A percentile compares a stretch with the other conserved stretches of the same genome.
Conservation (phyloP, 2,329 filamentous ascomycete species). For the Bimuria novae-zelandiae region DNA sequence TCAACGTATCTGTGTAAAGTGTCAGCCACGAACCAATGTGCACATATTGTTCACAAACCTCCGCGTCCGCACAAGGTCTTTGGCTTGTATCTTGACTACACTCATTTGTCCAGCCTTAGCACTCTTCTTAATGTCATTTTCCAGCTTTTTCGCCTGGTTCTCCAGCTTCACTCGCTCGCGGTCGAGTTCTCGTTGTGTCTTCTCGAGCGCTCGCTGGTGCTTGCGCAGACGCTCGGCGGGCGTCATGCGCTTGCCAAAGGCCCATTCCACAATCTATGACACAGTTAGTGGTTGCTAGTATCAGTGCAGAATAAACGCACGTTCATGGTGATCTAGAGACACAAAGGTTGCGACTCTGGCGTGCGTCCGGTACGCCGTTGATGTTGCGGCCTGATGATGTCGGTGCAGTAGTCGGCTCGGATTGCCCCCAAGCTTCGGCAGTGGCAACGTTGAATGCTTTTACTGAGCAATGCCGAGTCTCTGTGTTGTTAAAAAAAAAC, state of each 20-base stretch:
- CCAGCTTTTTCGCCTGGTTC: slow-evolving; percentile 97
- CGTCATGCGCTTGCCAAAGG: slow-evolving; percentile 98
- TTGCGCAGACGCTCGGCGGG: slow-evolving; percentile 88
- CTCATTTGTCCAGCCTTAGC: slow-evolving; percentile 98
- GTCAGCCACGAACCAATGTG: slow-evolving; percentile 12
- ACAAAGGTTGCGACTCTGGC: background rate
- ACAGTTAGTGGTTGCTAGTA: slow-evolving; percentile 16
- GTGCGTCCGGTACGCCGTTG: too few relatives aligned
- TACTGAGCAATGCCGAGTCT: background rate
- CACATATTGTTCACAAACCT: slow-evolving; percentile 54
- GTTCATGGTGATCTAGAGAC: slow-evolving; percentile 57
- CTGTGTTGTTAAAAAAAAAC: background rate
- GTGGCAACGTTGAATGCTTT: background rate
- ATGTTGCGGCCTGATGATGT: slow-evolving; percentile 6
- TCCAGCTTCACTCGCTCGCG: slow-evolving; percentile 94
- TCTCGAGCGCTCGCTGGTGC: slow-evolving; percentile 95
- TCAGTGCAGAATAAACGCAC: slow-evolving; percentile 47
- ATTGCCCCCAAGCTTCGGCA: slow-evolving; percentile 4
- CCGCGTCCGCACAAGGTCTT: slow-evolving; percentile 91
- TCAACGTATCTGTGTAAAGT: slow-evolving; percentile 74
- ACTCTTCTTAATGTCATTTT: slow-evolving; percentile 95
- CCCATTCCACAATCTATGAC: slow-evolving; percentile 91
- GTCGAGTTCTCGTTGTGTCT: slow-evolving; percentile 94
- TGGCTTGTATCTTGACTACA: slow-evolving; percentile 97
- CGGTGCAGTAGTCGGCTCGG: slow-evolving; percentile 1